phyloP scores from a whole-genome alignment of 805 yeast species.

The Wickerhamiella vanderwaltii region DNA sequence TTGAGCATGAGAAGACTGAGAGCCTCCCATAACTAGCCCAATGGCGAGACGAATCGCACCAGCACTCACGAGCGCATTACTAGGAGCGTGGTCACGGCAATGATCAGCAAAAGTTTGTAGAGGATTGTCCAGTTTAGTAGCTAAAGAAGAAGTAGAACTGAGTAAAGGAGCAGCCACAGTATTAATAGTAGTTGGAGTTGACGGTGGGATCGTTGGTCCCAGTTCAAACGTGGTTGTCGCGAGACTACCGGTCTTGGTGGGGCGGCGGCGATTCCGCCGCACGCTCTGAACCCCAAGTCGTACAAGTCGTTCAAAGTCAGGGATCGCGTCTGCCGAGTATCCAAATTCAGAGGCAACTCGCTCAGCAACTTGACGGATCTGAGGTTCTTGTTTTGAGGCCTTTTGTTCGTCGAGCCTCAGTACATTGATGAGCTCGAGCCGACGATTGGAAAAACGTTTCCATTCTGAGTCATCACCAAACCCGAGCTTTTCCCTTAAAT shows the following conservation, averaged over 20 bases:
- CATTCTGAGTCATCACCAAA: constrained; percentile 75
- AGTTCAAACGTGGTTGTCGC: constrained; percentile 3
- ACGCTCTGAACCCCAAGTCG: constrained; percentile 91
- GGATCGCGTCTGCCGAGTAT: constrained; percentile 43
- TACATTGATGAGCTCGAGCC: constrained; percentile 79
- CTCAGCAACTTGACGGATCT: constrained; percentile 66
- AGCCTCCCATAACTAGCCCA: constrained; percentile 6
- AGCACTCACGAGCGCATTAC: constrained; percentile 2
- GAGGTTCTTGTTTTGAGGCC: constrained; percentile 86
- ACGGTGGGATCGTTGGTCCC: neutral
- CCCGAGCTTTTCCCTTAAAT: constrained; percentile 48
- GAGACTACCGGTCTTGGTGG: constrained; percentile 9
- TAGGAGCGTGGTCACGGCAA: neutral
- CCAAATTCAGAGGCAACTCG: constrained; percentile 67
- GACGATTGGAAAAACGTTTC: constrained; percentile 82
- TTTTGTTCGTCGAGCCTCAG: constrained; percentile 50
- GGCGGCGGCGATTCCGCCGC: constrained; percentile 52
- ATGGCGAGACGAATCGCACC: constrained; percentile 10
- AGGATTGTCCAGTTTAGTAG: neutral
- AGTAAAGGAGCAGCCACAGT: neutral
- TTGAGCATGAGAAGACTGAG: neutral
- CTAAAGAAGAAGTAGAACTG: too few relatives aligned
- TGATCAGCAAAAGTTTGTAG: constrained; percentile 1
- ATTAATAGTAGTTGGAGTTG: neutral
- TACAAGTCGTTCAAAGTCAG: constrained; percentile 80